A percentile compares a stretch with the other conserved stretches of the same genome.
These are phyloP conservation scores for Penicillium griseofulvum DNA, from an alignment of 2,329 filamentous ascomycete species.

Conservation along the genomic window DNA sequence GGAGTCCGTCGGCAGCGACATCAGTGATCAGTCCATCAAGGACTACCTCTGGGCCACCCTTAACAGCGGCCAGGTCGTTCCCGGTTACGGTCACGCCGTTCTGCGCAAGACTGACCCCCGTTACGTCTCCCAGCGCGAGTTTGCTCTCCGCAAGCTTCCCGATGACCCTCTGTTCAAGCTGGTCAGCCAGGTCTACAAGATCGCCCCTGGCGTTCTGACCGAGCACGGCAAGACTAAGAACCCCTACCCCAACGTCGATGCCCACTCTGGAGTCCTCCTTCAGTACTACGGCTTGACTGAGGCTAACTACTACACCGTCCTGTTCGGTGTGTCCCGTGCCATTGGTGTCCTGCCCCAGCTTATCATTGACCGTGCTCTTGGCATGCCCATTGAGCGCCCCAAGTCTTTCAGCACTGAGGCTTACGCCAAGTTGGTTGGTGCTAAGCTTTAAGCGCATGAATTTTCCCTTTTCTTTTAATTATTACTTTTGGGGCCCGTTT, in stretches of 20 bases:
- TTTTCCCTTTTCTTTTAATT: conserved; percentile 21
- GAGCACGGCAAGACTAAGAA: conserved; percentile 99
- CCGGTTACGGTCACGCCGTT: conserved; percentile 97
- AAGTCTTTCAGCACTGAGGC: conserved; percentile 99
- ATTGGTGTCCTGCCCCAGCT: conserved; percentile 98
- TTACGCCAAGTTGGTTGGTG: conserved; percentile 87
- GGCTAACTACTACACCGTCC: conserved; percentile 99
- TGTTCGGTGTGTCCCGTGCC: conserved; percentile 97
- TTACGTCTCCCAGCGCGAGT: conserved; percentile 97
- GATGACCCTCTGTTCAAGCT: conserved; percentile 99
- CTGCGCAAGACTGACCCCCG: conserved; percentile 99
- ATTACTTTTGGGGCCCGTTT: conserved; percentile 7
- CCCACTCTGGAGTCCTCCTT: conserved; percentile 97
- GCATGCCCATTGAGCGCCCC: conserved; percentile 95
- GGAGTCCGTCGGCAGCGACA: conserved; percentile 85
- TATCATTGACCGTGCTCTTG: conserved; percentile 98
- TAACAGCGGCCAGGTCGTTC: conserved; percentile 92
- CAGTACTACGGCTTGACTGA: conserved; percentile 99
- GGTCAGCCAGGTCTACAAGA: conserved; percentile 99
- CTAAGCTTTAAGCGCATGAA: conserved; percentile 68
- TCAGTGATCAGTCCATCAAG: conserved; percentile 94
- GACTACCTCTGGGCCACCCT: conserved; percentile 99
- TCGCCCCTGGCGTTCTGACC: conserved; percentile 92
- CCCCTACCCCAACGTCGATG: conserved; percentile 98
- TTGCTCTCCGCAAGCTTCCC: conserved; percentile 88